These are phyloP conservation scores for Lactarius tabidus DNA, from an alignment of 768 basidiomycete species.

Conservation along the genomic window DNA sequence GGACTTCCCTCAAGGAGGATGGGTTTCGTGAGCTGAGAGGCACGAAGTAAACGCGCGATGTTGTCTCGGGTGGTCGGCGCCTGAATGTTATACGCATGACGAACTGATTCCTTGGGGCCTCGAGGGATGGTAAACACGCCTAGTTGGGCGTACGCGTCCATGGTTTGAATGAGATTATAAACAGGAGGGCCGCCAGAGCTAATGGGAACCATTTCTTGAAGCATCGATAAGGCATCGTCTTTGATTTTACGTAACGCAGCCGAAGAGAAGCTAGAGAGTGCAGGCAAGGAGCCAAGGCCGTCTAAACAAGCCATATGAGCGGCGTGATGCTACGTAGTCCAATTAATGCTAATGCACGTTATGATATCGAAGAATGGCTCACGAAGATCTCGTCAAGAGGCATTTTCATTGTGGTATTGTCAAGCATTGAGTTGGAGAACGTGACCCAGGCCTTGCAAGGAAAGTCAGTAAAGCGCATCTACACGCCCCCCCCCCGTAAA, in stretches of 20 bases:
- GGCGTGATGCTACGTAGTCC: constrained; percentile 68
- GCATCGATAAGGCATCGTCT: constrained; percentile 48
- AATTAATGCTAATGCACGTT: constrained; percentile 18
- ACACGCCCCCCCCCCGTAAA: not conserved
- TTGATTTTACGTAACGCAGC: constrained; percentile 60
- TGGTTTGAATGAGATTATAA: constrained; percentile 34
- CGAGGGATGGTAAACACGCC: constrained; percentile 70
- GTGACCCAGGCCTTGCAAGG: constrained; percentile 76
- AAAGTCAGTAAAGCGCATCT: not conserved
- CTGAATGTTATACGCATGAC: constrained; percentile 66
- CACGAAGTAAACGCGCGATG: constrained; percentile 82
- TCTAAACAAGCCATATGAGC: constrained; percentile 92
- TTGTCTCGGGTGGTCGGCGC: constrained; percentile 90
- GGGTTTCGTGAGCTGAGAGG: constrained; percentile 85
- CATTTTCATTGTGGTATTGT: constrained; percentile 35
- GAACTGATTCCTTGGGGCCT: constrained; percentile 42
- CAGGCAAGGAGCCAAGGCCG: constrained; percentile 76
- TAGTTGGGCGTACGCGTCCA: constrained; percentile 46
- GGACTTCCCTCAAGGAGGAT: constrained; percentile 96
- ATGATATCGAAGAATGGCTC: constrained; percentile 31
- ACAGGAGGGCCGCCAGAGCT: constrained; percentile 28
- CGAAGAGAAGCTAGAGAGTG: constrained; percentile 58
- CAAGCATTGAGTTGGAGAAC: constrained; percentile 70
- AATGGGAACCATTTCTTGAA: constrained; percentile 56
- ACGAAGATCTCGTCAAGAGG: constrained; percentile 61